These are phyloP conservation scores for Aspergillus kassunensis DNA, from an alignment of 495 filamentous ascomycete species.

Conservation along the genomic window DNA sequence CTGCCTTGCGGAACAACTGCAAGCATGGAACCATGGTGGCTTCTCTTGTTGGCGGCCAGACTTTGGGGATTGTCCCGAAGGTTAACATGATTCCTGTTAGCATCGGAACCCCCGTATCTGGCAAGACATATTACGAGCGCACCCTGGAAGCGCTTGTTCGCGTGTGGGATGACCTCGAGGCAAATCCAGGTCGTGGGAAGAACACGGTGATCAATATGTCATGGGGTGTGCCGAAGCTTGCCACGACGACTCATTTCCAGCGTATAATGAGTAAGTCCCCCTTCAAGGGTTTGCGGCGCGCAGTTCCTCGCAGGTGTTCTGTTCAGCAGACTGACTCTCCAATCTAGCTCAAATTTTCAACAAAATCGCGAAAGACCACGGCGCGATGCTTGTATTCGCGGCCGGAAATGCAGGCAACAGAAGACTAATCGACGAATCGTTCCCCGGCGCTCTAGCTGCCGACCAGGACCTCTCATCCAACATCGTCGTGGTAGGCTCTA, in stretches of 20 bases:
- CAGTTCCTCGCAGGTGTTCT: too few species aligned
- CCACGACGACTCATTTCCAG: too few species aligned
- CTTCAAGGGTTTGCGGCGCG: too few species aligned
- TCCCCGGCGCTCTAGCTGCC: too few species aligned
- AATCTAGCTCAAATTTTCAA: neutral
- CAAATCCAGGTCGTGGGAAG: neutral
- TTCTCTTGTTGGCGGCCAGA: neutral
- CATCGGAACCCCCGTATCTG: neutral
- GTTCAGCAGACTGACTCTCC: too few species aligned
- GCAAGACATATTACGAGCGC: neutral
- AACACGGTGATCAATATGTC: too few species aligned
- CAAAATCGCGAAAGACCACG: neutral
- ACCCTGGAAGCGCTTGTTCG: neutral
- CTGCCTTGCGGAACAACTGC: neutral
- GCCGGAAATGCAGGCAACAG: too few species aligned
- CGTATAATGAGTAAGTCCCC: too few species aligned
- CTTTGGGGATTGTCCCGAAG: neutral
- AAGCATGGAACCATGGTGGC: neutral
- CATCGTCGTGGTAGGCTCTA: too few species aligned
- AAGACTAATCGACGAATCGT: too few species aligned
- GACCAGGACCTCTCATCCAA: too few species aligned
- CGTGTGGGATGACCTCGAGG: neutral
- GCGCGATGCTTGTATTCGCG: neutral
- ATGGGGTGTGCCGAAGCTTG: too few species aligned
- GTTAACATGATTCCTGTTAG: neutral